Percentiles rank a stretch among this genome's conserved stretches.
phyloP scores from a whole-genome alignment of 75 land plant genomes.

The Cupressus sempervirens region DNA sequence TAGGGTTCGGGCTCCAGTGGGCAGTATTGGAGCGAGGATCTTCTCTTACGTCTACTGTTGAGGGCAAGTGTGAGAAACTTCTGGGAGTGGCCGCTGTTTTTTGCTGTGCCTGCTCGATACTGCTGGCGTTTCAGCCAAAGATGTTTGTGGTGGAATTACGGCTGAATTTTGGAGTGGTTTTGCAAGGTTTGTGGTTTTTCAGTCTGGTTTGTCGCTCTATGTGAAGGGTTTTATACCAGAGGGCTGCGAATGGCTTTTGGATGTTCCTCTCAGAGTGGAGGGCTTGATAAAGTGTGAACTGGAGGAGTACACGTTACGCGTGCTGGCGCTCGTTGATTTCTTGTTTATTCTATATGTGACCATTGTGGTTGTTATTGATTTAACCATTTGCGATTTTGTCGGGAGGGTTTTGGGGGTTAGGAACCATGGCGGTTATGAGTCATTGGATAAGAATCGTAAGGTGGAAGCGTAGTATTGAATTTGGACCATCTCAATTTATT shows the following conservation, averaged over 20 bases:
- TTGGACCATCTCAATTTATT: neutral
- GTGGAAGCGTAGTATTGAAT: neutral
- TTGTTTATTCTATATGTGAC: conserved; percentile 41
- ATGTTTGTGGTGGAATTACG: conserved; percentile 44
- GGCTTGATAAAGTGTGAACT: conserved; percentile 63
- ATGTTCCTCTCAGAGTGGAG: conserved; percentile 38
- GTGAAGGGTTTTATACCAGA: conserved; percentile 66
- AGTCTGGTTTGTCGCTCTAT: conserved; percentile 54
- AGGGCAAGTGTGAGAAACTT: conserved; percentile 46
- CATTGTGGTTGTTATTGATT: conserved; percentile 27
- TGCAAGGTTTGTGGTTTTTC: conserved; percentile 68
- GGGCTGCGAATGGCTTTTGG: conserved; percentile 52
- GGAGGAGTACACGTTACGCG: conserved; percentile 48
- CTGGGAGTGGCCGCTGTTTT: conserved; percentile 27
- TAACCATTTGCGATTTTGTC: conserved; percentile 22
- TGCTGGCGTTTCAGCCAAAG: conserved; percentile 36
- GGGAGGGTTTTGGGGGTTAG: conserved; percentile 24
- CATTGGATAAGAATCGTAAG: conserved; percentile 13
- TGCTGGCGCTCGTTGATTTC: conserved; percentile 49
- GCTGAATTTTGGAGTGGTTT: conserved; percentile 27
- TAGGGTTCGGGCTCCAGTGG: conserved; percentile 31
- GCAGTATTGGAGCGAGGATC: conserved; percentile 23
- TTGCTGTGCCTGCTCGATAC: conserved; percentile 22
- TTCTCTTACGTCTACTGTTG: conserved; percentile 38
- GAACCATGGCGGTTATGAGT: conserved; percentile 49